Evolutionary conservation across 768 basidiomycete genomes (phyloP).

Genomic region (Boletus sp.): DNA sequence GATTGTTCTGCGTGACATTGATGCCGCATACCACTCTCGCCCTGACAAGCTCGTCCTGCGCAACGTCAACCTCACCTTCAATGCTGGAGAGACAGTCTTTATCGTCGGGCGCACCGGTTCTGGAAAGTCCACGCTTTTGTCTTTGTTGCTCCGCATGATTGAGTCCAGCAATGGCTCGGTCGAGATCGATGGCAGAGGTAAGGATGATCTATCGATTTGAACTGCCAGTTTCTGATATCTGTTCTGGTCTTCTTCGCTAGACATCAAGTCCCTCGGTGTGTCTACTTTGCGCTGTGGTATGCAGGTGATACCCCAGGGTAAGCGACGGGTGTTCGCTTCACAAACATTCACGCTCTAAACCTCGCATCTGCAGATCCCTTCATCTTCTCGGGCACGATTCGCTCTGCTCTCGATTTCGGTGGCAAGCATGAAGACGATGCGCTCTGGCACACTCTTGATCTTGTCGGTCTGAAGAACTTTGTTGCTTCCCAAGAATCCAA

Average conservation of each 20-base stretch:
- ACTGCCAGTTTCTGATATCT: conserved; percentile 51
- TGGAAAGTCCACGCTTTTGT: conserved; percentile 70
- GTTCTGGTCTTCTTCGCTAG: conserved; percentile 46
- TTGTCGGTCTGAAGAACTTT: conserved; percentile 58
- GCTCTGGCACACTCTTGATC: conserved; percentile 43
- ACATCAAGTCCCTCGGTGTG: conserved; percentile 78
- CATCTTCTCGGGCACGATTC: conserved; percentile 33
- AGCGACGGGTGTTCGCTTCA: not conserved
- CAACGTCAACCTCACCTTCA: conserved; percentile 63
- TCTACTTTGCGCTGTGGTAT: conserved; percentile 28
- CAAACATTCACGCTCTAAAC: not conserved
- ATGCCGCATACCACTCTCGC: conserved; percentile 72
- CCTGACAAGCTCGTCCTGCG: conserved; percentile 58
- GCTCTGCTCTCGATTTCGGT: conserved; percentile 28
- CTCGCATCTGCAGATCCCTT: conserved; percentile 23
- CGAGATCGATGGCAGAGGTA: conserved; percentile 72
- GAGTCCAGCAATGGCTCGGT: conserved; percentile 61
- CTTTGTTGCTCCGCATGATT: conserved; percentile 77
- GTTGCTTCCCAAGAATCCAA: conserved; percentile 75
- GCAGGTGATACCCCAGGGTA: conserved; percentile 32
- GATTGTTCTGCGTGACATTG: conserved; percentile 56
- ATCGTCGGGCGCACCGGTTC: conserved; percentile 78
- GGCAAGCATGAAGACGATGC: conserved; percentile 21
- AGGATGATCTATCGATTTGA: conserved; percentile 33
- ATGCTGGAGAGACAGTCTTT: conserved; percentile 69